These are phyloP conservation scores for Macrolepiota albuminosa DNA, from an alignment of 768 basidiomycete genomes.

Conservation along the genomic window DNA sequence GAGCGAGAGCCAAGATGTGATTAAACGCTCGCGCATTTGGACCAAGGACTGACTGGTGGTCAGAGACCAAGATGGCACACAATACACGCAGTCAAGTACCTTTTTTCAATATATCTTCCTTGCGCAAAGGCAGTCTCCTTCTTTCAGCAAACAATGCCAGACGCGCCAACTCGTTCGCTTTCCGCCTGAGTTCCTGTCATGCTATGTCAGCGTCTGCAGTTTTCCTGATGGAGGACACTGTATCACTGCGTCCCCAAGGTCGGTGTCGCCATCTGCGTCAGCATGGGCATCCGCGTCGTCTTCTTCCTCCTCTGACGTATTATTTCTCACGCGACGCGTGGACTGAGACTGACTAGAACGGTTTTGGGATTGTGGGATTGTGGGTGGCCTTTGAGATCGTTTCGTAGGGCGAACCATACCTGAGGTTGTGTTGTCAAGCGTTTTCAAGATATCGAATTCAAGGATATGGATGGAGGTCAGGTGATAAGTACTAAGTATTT, in stretches of 20 bases:
- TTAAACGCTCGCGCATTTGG: constrained; percentile 54
- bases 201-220: neutral
- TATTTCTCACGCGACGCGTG: constrained; percentile 22
- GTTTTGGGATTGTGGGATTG: constrained; percentile 31
- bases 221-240: neutral
- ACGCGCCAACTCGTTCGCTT: constrained; percentile 69
- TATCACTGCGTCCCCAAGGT: constrained; percentile 17
- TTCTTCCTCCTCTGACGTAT: constrained; percentile 16
- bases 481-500: neutral
- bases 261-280: constrained; percentile 28
- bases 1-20: constrained; percentile 58
- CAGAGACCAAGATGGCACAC: neutral
- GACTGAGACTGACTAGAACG: constrained; percentile 32
- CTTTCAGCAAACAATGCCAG: constrained; percentile 81
- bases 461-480: neutral
- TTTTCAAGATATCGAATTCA: neutral
- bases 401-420: constrained; percentile 31
- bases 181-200: constrained; percentile 55
- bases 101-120: constrained; percentile 88
- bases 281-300: constrained; percentile 27
- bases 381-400: constrained; percentile 38
- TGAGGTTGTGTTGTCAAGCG: neutral
- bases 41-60: constrained; percentile 26
- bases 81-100: constrained; percentile 31
- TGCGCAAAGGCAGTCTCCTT: constrained; percentile 55